Conservation (phyloP, 2,329 filamentous ascomycete species). For the Pestalotiopsis sp. region DNA sequence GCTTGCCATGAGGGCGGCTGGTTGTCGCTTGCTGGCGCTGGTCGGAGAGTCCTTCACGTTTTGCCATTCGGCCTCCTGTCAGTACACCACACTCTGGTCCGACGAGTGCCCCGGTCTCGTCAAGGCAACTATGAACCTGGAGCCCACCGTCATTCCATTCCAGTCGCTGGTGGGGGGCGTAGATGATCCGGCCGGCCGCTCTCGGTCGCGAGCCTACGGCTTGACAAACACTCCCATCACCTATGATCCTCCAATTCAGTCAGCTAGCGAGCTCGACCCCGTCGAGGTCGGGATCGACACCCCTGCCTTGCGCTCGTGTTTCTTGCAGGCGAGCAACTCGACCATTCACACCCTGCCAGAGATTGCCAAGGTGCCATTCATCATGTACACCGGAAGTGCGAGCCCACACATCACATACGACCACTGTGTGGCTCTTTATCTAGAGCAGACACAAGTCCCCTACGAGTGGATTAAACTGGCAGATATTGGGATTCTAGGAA, state of each 20-base stretch:
- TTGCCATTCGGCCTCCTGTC: constrained; percentile 11
- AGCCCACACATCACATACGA: constrained; percentile 15
- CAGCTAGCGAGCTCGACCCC: constrained; percentile 1
- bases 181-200: constrained; percentile 4
- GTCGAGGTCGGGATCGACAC: constrained; percentile 13
- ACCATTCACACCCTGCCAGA: constrained; percentile 10
- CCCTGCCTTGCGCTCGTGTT: constrained; percentile 11
- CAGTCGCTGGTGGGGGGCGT: constrained; percentile 10
- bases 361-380: constrained; percentile 15
- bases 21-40: constrained; percentile 5
- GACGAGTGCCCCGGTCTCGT: constrained; percentile 13
- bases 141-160: constrained; percentile 12
- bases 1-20: constrained; percentile 13
- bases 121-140: constrained; percentile 12
- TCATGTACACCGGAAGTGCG: constrained; percentile 14
- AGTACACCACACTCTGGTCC: constrained; percentile 10
- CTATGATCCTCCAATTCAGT: constrained; percentile 9
- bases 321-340: constrained; percentile 10
- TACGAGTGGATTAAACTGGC: constrained; percentile 13
- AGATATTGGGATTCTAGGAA: constrained; percentile 12
- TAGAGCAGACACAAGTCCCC: constrained; percentile 13
- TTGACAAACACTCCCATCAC: constrained; percentile 13
- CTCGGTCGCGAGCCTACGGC: constrained; percentile 9
- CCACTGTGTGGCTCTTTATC: constrained; percentile 13
- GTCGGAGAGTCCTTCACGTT: constrained; percentile 11